phyloP scores from a whole-genome alignment of 306 rosid genomes.

The Hippophae gyantsensis region DNA sequence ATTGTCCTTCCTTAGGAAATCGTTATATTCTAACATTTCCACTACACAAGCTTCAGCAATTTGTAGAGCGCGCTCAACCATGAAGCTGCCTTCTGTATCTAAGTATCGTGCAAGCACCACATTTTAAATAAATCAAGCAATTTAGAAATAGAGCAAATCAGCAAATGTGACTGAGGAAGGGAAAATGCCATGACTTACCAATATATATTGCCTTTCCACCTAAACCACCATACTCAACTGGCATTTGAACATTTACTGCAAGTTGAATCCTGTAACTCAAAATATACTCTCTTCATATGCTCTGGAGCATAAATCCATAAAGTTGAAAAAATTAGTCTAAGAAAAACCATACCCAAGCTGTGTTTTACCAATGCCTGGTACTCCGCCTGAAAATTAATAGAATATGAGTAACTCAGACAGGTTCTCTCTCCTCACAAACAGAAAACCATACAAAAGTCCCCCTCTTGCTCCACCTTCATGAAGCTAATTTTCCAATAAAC shows the following conservation, averaged over 20 bases:
- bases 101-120: constrained; percentile 18
- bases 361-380: constrained; percentile 96
- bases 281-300: constrained; percentile 7
- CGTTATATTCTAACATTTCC: constrained; percentile 51
- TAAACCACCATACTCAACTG: constrained; percentile 61
- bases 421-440: constrained; percentile 11
- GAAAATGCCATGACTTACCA: constrained; percentile 33
- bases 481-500: constrained; percentile 1
- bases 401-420: constrained; percentile 4
- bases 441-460: neutral
- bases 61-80: constrained; percentile 86
- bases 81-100: constrained; percentile 97
- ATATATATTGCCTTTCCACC: constrained; percentile 91
- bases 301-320: constrained; percentile 5
- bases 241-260: constrained; percentile 87
- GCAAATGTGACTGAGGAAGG: constrained; percentile 11
- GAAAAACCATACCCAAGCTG: constrained; percentile 64
- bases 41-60: constrained; percentile 83
- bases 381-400: constrained; percentile 53
- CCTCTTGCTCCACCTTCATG: no score
- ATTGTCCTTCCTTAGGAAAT: constrained; percentile 37
- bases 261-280: constrained; percentile 72
- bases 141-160: constrained; percentile 7
- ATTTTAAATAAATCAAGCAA: constrained; percentile 14
- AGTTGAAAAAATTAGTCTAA: constrained; percentile 8